Evolutionary conservation across 805 yeast species (phyloP).

Genomic region (Millerozyma miso): DNA sequence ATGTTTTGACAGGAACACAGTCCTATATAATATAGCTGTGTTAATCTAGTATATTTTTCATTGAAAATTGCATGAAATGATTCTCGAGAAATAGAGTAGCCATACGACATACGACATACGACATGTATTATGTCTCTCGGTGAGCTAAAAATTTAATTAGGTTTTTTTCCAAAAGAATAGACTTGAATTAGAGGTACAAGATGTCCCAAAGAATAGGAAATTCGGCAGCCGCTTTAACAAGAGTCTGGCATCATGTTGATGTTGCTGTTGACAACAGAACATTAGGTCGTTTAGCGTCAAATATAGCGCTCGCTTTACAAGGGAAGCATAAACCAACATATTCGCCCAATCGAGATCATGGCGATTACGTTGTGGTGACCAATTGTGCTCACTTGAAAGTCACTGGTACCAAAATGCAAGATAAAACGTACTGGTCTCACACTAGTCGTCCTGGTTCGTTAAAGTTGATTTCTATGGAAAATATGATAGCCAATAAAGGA

Average conservation of each 20-base stretch:
- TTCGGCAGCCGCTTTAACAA: conserved; percentile 72
- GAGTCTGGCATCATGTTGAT: conserved; percentile 96
- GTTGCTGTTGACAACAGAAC: conserved; percentile 80
- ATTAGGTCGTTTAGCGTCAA: conserved; percentile 86
- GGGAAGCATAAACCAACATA: conserved; percentile 97
- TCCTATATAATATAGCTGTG: neutral
- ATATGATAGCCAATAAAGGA: conserved; percentile 72
- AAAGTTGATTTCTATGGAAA: conserved; percentile 76
- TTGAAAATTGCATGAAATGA: neutral
- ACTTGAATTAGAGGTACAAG: neutral
- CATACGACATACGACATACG: neutral
- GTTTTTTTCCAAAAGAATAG: neutral
- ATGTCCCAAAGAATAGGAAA: conserved; percentile 34
- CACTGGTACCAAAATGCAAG: conserved; percentile 80
- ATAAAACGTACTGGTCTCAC: conserved; percentile 86
- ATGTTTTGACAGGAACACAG: too few species aligned
- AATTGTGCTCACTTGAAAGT: conserved; percentile 77
- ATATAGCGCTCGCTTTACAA: conserved; percentile 80
- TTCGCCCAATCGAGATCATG: conserved; percentile 72
- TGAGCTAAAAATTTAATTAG: neutral
- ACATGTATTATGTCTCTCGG: neutral
- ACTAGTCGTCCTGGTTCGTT: conserved; percentile 87
- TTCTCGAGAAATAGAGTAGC: neutral
- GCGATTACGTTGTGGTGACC: conserved; percentile 96
- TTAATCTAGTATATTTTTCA: neutral